Conservation (phyloP, 495 filamentous ascomycete species). For the Amphirosellinia nigrospora region DNA sequence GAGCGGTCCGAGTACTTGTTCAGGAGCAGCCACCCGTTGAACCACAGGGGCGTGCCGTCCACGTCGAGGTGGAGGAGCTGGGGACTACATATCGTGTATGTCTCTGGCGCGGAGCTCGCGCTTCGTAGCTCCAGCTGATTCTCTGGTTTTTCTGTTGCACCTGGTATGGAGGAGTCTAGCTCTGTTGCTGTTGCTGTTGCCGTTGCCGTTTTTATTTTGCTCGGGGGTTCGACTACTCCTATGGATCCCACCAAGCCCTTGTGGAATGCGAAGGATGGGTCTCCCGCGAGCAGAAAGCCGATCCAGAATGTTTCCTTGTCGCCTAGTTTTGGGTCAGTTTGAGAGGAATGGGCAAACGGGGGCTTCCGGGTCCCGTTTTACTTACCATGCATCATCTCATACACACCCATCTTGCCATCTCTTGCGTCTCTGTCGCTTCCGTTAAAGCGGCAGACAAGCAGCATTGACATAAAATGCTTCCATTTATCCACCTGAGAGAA, state of each 20-base stretch:
- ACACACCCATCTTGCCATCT: constrained; percentile 41
- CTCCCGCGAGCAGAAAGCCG: constrained; percentile 39
- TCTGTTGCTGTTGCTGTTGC: not conserved
- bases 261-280: constrained; percentile 35
- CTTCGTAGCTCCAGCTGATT: too few species aligned
- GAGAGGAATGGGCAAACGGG: not conserved
- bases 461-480: constrained; percentile 34
- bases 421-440: constrained; percentile 31
- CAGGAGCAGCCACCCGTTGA: constrained; percentile 36
- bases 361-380: not conserved
- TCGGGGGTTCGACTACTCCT: constrained; percentile 26
- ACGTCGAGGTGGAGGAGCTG: constrained; percentile 39
- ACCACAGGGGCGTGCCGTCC: constrained; percentile 37
- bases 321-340: constrained; percentile 16
- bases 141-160: not conserved
- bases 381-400: constrained; percentile 37
- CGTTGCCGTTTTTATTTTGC: too few species aligned
- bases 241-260: constrained; percentile 38
- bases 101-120: too few species aligned
- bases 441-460: constrained; percentile 33
- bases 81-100: constrained; percentile 35
- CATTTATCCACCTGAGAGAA: constrained; percentile 32
- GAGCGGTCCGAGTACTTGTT: constrained; percentile 30
- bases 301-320: constrained; percentile 47
- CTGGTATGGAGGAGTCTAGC: not conserved